These are phyloP conservation scores for Citrus reticulata DNA, from an alignment of 345 rosid species.

Conservation along the genomic window DNA sequence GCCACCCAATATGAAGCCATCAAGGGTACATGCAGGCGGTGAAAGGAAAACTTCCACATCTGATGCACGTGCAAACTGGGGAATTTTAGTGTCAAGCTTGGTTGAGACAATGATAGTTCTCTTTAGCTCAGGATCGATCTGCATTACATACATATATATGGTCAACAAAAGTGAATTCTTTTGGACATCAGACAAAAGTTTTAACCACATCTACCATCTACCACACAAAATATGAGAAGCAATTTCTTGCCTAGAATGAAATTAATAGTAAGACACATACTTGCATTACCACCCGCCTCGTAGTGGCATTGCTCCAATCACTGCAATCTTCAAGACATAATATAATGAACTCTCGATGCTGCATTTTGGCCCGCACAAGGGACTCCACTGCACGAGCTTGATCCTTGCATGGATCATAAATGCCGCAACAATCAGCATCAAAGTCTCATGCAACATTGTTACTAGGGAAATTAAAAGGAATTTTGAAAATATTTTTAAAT, in stretches of 20 bases:
- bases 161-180: constrained; percentile 19
- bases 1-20: constrained; percentile 81
- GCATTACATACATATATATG: constrained; percentile 6
- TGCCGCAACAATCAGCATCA: constrained; percentile 2
- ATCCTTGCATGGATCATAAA: constrained; percentile 37
- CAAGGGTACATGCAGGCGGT: constrained; percentile 78
- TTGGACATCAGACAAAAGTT: not conserved
- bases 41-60: constrained; percentile 95
- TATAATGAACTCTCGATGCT: constrained; percentile 88
- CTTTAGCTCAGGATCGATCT: constrained; percentile 96
- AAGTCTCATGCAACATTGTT: not conserved
- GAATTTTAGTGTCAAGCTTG: constrained; percentile 91
- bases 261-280: constrained; percentile 33
- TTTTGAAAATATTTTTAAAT: not conserved
- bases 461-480: not conserved
- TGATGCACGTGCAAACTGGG: constrained; percentile 81
- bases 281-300: constrained; percentile 91
- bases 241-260: not conserved
- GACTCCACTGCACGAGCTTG: constrained; percentile 96
- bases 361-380: constrained; percentile 88
- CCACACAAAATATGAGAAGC: not conserved
- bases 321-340: constrained; percentile 94
- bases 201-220: not conserved
- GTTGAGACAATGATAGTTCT: constrained; percentile 87
- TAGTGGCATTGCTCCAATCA: constrained; percentile 95